Base-by-base conservation (phyloP, 345 rosid genomes). In the Brassica napus region DNA sequence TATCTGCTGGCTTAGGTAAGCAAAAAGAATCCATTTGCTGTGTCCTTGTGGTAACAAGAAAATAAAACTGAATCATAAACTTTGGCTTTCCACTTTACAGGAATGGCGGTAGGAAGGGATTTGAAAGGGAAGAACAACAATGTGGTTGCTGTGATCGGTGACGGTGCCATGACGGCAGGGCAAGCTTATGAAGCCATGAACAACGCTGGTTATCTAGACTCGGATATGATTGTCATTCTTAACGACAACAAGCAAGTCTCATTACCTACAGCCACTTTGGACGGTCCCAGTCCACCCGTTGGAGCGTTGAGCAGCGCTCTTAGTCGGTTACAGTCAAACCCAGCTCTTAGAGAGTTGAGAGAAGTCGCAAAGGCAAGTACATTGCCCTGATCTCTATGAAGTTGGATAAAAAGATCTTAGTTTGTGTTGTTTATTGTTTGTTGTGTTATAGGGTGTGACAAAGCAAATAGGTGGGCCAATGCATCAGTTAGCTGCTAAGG, bases 141-240 rank as follows among this genome's bases (percentile, higher is more conserved):
- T 42, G 96, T 94, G 47, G 83, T 92, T 54, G 90, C 96, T 47
- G 91, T 94, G 65, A 94, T 94, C 15, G 98, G 99, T 26, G 99
- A 95, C 70, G 99, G 98, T 69, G 99, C 99, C 16, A 95, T 95
- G 99, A 95, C 99, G 1, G 99, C 99, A 21, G 99, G 99, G 16
- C 98, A 95, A 66, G 99, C 99, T 80, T 95, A 90, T 65, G 99
- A 95, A 86, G 98, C 99, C 31, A 92, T 95, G 99, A 95, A 95
- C 88, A 95, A 93, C 61, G 96, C 99, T 0, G 99, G 99, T 8
- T 95, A 95, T 84, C 82, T 95, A 34, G 99, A 95, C 78, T 90
- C 99, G 0, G 98, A 95, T 77, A 95, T 93, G 99, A 90, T 93
- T 73, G 96, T 95, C 74, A 91, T 95, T 75, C 98, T 95, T 49